A percentile compares a stretch with the other conserved stretches of the same genome.
These are phyloP conservation scores for Cryphonectria carpinicola DNA, from an alignment of 2,329 filamentous ascomycete species.

Conservation along the genomic window DNA sequence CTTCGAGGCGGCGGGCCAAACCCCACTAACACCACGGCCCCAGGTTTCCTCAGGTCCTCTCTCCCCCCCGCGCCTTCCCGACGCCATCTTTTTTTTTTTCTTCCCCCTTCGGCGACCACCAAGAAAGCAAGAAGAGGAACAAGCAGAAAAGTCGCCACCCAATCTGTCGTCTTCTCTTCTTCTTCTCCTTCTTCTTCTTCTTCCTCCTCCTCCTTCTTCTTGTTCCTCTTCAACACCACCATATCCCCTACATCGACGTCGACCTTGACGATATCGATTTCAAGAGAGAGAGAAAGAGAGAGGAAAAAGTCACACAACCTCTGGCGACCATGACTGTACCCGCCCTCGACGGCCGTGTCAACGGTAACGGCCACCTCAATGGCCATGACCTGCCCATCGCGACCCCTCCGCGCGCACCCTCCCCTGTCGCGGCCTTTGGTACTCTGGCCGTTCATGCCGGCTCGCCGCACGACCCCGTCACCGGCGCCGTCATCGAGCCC, in stretches of 20 bases:
- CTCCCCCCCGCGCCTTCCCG: neutral
- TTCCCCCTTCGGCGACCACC: neutral
- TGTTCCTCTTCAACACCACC: neutral
- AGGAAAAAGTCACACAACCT: neutral
- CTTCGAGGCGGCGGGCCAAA: no score
- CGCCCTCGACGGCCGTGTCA: constrained; percentile 19
- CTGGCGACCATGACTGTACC: constrained; percentile 19
- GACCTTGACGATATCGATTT: neutral
- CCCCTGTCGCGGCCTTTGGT: constrained; percentile 80
- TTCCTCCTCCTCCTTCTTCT: neutral
- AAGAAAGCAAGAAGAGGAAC: neutral
- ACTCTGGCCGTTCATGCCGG: constrained; percentile 96
- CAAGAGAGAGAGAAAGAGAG: neutral
- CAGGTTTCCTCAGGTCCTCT: no score
- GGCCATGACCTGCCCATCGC: constrained; percentile 46
- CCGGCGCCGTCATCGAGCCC: constrained; percentile 92
- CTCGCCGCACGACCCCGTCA: constrained; percentile 84
- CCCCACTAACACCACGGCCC: no score
- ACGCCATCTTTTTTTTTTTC: neutral
- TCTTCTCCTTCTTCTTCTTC: no score
- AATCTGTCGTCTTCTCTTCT: no score
- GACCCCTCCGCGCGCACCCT: constrained; percentile 73
- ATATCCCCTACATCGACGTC: neutral
- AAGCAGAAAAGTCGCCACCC: neutral
- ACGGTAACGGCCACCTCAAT: constrained; percentile 18